Conservation (phyloP, 176 grass and related monocot species). For the Raddia distichophylla region DNA sequence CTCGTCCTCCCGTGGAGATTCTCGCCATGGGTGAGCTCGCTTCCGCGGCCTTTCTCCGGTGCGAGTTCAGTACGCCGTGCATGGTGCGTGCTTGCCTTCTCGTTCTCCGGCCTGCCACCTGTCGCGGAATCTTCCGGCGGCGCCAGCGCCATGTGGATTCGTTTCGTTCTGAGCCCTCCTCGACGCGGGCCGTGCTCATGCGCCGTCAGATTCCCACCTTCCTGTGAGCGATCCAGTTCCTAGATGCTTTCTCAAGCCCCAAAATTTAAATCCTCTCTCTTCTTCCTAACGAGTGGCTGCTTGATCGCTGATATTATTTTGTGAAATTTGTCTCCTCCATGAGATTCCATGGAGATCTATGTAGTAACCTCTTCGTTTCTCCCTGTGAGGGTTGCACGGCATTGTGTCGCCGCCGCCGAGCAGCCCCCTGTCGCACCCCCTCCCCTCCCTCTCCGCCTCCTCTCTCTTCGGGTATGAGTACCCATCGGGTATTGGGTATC, state of each 20-base stretch:
- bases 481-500: no score
- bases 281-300: neutral
- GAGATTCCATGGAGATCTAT: constrained; percentile 30
- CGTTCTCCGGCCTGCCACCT: neutral
- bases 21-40: constrained; percentile 19
- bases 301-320: neutral
- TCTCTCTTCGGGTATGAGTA: no score
- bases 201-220: neutral
- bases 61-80: neutral
- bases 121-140: neutral
- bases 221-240: neutral
- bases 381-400: neutral
- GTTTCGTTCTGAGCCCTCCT: no score
- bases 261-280: neutral
- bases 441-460: no score
- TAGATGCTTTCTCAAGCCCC: neutral
- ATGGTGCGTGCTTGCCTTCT: constrained; percentile 19
- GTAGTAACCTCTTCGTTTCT: constrained; percentile 21
- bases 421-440: no score
- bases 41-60: neutral
- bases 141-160: neutral
- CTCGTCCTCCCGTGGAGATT: neutral
- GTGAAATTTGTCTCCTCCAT: neutral
- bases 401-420: no score
- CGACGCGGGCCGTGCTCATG: neutral